Evolutionary conservation across 1,139 yeast genomes (phyloP).

Genomic region (Saccharomyces pastorianus): DNA sequence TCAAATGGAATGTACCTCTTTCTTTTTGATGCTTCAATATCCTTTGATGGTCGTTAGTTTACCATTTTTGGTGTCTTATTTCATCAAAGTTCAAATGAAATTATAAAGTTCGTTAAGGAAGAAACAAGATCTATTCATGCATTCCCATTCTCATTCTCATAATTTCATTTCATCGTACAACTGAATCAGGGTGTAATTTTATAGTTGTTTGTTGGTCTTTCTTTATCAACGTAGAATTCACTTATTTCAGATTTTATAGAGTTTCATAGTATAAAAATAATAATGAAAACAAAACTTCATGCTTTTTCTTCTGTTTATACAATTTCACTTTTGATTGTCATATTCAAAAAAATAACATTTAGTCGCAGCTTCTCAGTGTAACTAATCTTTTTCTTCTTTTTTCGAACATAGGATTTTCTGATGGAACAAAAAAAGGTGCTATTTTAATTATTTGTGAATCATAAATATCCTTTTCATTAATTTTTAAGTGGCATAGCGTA

Average conservation of each 20-base stretch:
- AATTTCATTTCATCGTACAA: not conserved
- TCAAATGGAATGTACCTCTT: constrained; percentile 69
- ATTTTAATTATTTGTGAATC: too few species aligned
- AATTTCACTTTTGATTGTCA: not conserved
- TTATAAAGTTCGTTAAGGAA: constrained; percentile 2
- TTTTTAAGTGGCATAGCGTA: too few species aligned
- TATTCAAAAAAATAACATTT: not conserved
- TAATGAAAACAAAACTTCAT: not conserved
- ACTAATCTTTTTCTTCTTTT: not conserved
- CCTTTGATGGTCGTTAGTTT: constrained; percentile 48
- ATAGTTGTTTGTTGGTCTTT: not conserved
- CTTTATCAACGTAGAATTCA: not conserved
- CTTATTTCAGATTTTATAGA: not conserved
- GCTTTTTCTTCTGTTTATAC: not conserved
- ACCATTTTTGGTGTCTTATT: constrained; percentile 60
- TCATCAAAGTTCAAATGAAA: constrained; percentile 34
- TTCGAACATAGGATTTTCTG: too few species aligned
- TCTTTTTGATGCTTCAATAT: constrained; percentile 56
- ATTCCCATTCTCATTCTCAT: not conserved
- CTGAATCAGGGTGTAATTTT: not conserved
- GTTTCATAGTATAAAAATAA: not conserved
- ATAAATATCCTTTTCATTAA: too few species aligned
- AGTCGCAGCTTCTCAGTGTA: not conserved
- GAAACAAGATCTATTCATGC: not conserved
- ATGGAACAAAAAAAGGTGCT: too few species aligned